Evolutionary conservation across 352 stramenopile species (phyloP).

Genomic region (Globisporangium ultimum): DNA sequence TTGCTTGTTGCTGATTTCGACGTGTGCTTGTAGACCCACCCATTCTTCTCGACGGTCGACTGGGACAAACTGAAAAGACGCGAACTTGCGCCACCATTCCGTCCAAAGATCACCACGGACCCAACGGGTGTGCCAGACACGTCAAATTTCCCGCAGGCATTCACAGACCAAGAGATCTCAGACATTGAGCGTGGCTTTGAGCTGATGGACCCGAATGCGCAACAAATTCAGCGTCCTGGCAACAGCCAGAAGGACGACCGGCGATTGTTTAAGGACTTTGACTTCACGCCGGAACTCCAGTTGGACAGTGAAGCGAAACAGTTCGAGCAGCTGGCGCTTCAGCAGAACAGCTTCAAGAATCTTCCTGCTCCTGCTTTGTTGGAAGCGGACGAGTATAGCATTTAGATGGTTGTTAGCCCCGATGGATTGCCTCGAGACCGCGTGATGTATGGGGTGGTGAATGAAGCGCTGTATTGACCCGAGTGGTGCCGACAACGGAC

Average conservation of each 20-base stretch:
- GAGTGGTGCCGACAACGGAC: background rate
- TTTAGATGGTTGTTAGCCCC: conserved; percentile 17
- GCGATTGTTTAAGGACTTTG: conserved; percentile 83
- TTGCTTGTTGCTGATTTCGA: background rate
- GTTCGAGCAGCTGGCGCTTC: conserved; percentile 80
- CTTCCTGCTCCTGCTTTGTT: conserved; percentile 61
- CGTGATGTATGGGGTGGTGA: background rate
- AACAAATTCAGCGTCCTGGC: conserved; percentile 59
- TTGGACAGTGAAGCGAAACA: conserved; percentile 81
- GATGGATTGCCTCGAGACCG: background rate
- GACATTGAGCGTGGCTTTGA: conserved; percentile 82
- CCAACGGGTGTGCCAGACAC: conserved; percentile 72
- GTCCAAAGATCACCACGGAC: conserved; percentile 76
- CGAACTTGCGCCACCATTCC: conserved; percentile 80
- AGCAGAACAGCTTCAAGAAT: conserved; percentile 84
- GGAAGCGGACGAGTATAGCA: conserved; percentile 83
- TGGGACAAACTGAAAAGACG: conserved; percentile 82
- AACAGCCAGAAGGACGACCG: conserved; percentile 63
- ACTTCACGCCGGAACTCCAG: conserved; percentile 81
- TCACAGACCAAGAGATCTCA: conserved; percentile 85
- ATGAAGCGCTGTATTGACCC: background rate
- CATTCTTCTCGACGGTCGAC: conserved; percentile 84
- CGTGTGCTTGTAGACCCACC: conserved; percentile 31
- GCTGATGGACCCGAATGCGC: conserved; percentile 38
- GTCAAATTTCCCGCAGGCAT: conserved; percentile 84